Conservation (phyloP, 2,329 filamentous ascomycete genomes). For the Diaporthe ilicicola region DNA sequence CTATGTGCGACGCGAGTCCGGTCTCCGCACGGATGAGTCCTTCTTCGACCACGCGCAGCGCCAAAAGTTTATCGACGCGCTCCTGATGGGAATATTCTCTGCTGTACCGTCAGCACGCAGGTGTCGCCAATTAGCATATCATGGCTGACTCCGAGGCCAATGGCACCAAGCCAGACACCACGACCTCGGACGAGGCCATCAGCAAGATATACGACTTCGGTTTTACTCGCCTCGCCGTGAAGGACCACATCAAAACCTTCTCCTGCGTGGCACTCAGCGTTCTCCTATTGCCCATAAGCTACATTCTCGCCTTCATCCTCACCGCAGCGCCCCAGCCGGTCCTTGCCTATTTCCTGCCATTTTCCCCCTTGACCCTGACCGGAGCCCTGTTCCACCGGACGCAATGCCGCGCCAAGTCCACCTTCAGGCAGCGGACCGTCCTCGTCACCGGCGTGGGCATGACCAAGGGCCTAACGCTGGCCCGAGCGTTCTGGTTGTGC, state of each 20-base stretch:
- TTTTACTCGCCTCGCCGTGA: background rate
- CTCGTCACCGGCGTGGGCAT: constrained; percentile 79
- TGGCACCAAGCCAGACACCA: background rate
- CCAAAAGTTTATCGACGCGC: background rate
- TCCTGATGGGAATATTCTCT: background rate
- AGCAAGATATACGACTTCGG: background rate
- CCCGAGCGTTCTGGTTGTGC: constrained; percentile 69
- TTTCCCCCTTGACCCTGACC: background rate
- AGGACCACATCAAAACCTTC: constrained; percentile 28
- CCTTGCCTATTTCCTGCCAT: constrained; percentile 24
- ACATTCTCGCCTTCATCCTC: constrained; percentile 7
- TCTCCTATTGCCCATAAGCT: constrained; percentile 10
- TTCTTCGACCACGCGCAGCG: too few species aligned
- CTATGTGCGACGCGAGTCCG: background rate
- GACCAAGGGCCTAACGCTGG: constrained; percentile 73
- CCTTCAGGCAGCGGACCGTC: constrained; percentile 52
- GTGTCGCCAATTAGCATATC: background rate
- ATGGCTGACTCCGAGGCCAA: background rate
- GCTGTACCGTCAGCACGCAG: too few species aligned
- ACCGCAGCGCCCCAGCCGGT: background rate
- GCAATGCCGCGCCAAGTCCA: constrained; percentile 10
- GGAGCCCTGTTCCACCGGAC: constrained; percentile 10
- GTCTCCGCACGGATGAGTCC: too few species aligned
- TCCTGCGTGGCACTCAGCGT: constrained; percentile 17
- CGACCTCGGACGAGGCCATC: background rate